A percentile compares a stretch with the other conserved stretches of the same genome.
These are phyloP conservation scores for Rhodomyrtus psidioides DNA, from an alignment of 441 rosid genomes.

Conservation along the genomic window DNA sequence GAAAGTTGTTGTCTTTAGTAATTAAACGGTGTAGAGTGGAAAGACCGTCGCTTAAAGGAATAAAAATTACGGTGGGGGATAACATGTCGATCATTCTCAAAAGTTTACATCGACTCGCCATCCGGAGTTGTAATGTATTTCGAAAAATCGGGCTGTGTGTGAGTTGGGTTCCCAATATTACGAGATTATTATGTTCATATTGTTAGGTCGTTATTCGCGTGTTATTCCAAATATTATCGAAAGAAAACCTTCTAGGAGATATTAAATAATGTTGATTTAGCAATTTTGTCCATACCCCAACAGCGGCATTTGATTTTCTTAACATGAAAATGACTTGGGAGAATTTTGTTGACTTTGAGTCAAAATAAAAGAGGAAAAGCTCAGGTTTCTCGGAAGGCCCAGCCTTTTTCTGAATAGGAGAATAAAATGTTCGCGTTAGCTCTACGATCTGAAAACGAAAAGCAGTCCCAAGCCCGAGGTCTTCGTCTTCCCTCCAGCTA, in stretches of 20 bases:
- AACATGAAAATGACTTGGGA: not conserved
- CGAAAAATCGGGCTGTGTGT: rapidly evolving
- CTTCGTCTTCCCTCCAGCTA: not conserved
- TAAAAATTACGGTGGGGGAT: rapidly evolving
- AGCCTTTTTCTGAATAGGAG: not conserved
- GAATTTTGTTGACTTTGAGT: not conserved
- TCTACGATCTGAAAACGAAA: not conserved
- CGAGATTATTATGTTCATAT: too few relatives aligned
- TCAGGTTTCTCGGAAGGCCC: not conserved
- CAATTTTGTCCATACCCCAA: not conserved
- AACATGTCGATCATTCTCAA: rapidly evolving
- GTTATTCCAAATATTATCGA: not conserved
- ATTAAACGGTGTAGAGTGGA: rapidly evolving
- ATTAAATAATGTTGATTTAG: not conserved
- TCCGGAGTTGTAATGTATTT: rapidly evolving
- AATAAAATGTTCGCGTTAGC: not conserved
- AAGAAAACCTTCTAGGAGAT: not conserved
- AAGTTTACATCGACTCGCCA: too few relatives aligned
- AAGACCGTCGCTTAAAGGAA: too few relatives aligned
- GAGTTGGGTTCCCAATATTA: too few relatives aligned
- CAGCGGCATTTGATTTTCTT: not conserved
- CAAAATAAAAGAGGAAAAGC: not conserved
- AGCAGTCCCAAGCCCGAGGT: not conserved
- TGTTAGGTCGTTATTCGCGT: not conserved
- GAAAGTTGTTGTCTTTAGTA: not conserved